Conservation (phyloP, 495 filamentous ascomycete genomes). For the Podospora pseudoanserina region DNA sequence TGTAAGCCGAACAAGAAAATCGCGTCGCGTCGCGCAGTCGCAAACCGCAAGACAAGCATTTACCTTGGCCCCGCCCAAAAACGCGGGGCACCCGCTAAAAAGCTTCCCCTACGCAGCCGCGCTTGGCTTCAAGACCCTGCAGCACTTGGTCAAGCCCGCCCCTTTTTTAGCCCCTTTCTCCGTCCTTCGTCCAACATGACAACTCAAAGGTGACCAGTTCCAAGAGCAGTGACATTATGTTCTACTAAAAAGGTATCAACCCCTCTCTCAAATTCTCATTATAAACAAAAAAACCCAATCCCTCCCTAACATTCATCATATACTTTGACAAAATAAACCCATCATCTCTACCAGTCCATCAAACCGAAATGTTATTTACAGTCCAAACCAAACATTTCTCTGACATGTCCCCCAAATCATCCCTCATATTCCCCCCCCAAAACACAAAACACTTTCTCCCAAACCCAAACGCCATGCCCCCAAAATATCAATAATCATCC, state of each 20-base stretch:
- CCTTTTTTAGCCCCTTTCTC: neutral
- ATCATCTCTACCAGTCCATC: neutral
- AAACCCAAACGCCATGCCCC: neutral
- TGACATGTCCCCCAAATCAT: neutral
- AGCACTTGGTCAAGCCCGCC: neutral
- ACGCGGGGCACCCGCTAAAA: neutral
- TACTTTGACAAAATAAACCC: neutral
- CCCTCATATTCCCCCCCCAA: neutral
- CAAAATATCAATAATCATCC: slow-evolving; percentile 37
- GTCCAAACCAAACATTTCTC: neutral
- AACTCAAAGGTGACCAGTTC: neutral
- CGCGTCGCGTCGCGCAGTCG: neutral
- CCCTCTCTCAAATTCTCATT: neutral
- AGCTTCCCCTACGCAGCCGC: neutral
- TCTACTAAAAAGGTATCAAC: neutral
- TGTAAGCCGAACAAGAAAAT: neutral
- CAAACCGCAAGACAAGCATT: neutral
- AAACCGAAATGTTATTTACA: neutral
- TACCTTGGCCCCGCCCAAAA: neutral
- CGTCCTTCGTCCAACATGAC: neutral
- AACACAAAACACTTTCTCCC: neutral
- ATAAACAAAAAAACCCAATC: neutral
- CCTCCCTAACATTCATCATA: neutral
- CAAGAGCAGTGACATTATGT: neutral
- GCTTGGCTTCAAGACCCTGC: neutral